Base-by-base conservation (phyloP, 805 yeast species). In the Starmerella lactis-condensi region DNA sequence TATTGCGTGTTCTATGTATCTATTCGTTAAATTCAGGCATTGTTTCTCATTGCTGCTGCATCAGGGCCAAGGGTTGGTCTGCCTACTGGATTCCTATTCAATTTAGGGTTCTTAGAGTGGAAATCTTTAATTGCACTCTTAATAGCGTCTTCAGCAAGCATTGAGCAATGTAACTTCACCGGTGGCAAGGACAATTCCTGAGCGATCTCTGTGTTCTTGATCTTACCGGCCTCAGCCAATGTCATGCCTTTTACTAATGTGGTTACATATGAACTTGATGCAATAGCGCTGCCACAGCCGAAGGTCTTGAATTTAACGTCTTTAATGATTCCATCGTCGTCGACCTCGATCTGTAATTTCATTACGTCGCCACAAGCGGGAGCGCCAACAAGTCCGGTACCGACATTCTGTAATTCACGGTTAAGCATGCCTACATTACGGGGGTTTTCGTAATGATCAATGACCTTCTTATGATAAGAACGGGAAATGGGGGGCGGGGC, bases 341-440 rank as follows among this genome's bases (percentile, higher is more conserved):
- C 95, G 7, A 89, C 98, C 53, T 83, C 71, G 49, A 89, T 89
- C 56, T 89, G 96, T 42, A 89, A 65, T 59, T 92, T 75, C 94
- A 89, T 89, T 27, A 89, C 98, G 61, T 89, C 98, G 34, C 98
- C 98, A 60, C 98, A 89, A 0, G 98, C 98, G 33, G 98, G 96
- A 0, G 98, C 96, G 35, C 98, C 98, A 11, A 89, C 98, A 27
- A 89, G 65, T 1, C 98, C 98, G 1, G 96, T 89, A 26, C 98
- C 98, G 9, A 89, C 95, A 43, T 72, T 68, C 12, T 58, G 48
- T 36, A 69, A 66, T 33, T 62, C 64, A 57, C 83, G 82, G 57
- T 83, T 81, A 55, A 89, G 59, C 5, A 93, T 68, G 12, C 98
- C 98, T 17, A 89, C 96, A 51, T 89, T 89, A 56, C 98, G 69